These are phyloP conservation scores for Ustilago xerochloae DNA, from an alignment of 1,284 basidiomycete species.

Conservation along the genomic window DNA sequence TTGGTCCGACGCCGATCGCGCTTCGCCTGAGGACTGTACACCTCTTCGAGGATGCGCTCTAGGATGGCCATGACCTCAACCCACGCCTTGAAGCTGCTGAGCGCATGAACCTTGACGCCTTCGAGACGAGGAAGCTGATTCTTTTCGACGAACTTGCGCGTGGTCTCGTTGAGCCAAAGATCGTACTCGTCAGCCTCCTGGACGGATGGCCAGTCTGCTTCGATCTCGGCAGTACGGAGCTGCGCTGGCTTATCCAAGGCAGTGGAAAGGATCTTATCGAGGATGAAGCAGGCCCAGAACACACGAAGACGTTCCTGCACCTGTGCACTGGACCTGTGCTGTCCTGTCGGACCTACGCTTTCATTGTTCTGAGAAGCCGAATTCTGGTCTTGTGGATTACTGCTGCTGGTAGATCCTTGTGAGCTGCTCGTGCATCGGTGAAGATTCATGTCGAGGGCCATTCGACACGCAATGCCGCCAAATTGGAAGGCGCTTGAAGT, in stretches of 20 bases:
- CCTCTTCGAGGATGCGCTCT: constrained; percentile 47
- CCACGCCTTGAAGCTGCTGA: constrained; percentile 50
- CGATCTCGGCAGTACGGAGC: constrained; percentile 45
- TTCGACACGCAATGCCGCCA: constrained; percentile 49
- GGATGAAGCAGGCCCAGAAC: constrained; percentile 52
- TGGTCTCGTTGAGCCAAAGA: constrained; percentile 46
- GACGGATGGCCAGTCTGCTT: constrained; percentile 35
- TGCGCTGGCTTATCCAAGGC: constrained; percentile 50
- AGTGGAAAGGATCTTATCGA: constrained; percentile 55
- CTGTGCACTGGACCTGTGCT: constrained; percentile 7
- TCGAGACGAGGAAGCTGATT: constrained; percentile 22
- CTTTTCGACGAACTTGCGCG: constrained; percentile 38
- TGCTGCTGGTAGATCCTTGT: background rate
- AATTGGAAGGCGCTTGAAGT: constrained; percentile 49
- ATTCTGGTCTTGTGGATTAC: background rate
- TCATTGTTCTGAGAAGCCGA: background rate
- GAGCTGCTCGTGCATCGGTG: constrained; percentile 21
- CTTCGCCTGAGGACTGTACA: constrained; percentile 49
- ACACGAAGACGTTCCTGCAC: constrained; percentile 38
- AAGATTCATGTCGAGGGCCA: constrained; percentile 52
- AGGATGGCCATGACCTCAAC: constrained; percentile 52
- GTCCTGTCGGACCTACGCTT: background rate
- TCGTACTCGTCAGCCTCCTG: constrained; percentile 54
- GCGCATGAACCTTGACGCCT: constrained; percentile 47
- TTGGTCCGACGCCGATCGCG: constrained; percentile 33